These are phyloP conservation scores for Schoenoplectus tabernaemontani DNA, from an alignment of 202 grass and related monocot genomes.

Conservation along the genomic window DNA sequence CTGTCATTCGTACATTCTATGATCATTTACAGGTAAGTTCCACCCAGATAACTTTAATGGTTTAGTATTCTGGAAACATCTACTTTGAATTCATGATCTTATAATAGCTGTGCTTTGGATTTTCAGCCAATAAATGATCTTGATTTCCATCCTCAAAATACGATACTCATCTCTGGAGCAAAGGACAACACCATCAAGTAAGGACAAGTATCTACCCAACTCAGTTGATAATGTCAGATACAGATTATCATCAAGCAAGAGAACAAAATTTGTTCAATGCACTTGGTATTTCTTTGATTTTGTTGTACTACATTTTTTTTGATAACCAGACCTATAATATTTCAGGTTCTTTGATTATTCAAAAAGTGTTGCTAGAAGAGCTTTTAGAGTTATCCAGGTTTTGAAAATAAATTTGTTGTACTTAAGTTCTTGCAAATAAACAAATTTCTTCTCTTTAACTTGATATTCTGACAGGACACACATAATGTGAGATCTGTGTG, in stretches of 20 bases:
- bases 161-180: slow-evolving; percentile 85
- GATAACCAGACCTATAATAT: slow-evolving; percentile 14
- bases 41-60: not conserved
- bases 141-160: slow-evolving; percentile 89
- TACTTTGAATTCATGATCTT: not conserved
- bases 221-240: not conserved
- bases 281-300: slow-evolving; percentile 1
- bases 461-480: slow-evolving; percentile 61
- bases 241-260: not conserved
- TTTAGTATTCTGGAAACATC: slow-evolving; percentile 2
- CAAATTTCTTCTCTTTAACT: not conserved
- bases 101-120: slow-evolving; percentile 6
- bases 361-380: slow-evolving; percentile 85
- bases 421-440: not conserved
- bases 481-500: slow-evolving; percentile 97
- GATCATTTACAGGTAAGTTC: slow-evolving; percentile 68
- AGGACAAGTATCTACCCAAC: slow-evolving; percentile 14
- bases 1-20: slow-evolving; percentile 95
- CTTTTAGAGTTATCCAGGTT: slow-evolving; percentile 98
- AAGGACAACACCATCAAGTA: slow-evolving; percentile 94
- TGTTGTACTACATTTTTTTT: slow-evolving; percentile 6
- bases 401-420: slow-evolving; percentile 14
- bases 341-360: slow-evolving; percentile 97
- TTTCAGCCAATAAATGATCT: slow-evolving; percentile 96
- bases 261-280: not conserved